Base-by-base conservation (phyloP, 2,329 filamentous ascomycete genomes). In the Eutypa lata region DNA sequence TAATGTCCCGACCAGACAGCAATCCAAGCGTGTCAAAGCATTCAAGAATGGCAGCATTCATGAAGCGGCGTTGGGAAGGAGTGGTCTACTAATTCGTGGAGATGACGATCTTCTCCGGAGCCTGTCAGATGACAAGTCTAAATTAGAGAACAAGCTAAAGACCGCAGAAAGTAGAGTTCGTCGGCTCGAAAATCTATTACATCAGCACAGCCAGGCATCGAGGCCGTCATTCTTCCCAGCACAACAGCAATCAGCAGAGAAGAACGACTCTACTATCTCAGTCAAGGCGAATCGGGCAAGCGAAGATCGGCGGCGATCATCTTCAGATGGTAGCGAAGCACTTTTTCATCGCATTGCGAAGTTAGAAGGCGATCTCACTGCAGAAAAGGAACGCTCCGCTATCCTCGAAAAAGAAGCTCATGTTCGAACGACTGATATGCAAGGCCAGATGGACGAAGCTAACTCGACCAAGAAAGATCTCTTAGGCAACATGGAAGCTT, bases 21-120 rank as follows among this genome's bases (percentile, higher is more conserved):
- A 96, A 66, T 83, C 87, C 55, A 92, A 91, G 70, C 84, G 91
- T 53, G 83, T 94, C 7, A 96, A 93, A 68, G 91, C 91, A 5
- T 97, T 99, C 76, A 97, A 97, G 68, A 94, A 95, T 66, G 94
- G 94, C 16, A 97, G 94, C 66, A 82, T 97, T 37, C 91, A 97
- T 63, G 94, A 97, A 67, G 87, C 88, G n/a, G 84, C 84, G 2
- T 81, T 97, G 56, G 91, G 91, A n/a, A 85, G 88, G 64, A 95
- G 90, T 59, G 93, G 91, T 1, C 80, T 97, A 10, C 74, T 96
- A 63, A 82, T 96, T 14, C 86, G 90, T 38, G 91, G 90, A n/a
- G 89, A 94, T 56, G 91, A 96, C 63, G 92, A 97, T 57, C 76
- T 92, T 56, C 80, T 89, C 33, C 81, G 79, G 66, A 88, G 77